Base-by-base conservation (phyloP, 164 flowering plant species). In the Echeveria elegans region DNA sequence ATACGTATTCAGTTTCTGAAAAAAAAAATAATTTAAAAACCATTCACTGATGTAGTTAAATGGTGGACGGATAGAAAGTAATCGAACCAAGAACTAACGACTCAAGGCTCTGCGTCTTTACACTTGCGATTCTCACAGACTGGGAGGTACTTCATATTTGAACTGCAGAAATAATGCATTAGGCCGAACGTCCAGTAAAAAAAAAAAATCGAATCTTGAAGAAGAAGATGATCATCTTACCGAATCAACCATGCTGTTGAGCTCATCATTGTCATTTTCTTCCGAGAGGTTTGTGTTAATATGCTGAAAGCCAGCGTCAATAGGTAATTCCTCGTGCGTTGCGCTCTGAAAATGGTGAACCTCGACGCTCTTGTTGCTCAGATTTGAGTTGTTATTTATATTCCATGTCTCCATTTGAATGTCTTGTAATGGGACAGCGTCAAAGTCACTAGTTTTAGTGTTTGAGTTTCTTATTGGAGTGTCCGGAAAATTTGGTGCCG, bases 161-260 rank as follows among this genome's bases (percentile, higher is more conserved):
- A 50, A 50, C 56, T 50, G 56, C 56, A 50, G 28, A n/a, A n/a
- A n/a, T 6, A 50, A 50, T 50, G 56, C 56, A 21, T n/a, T n/a
- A n/a, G n/a, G n/a, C n/a, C n/a, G n/a, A n/a, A n/a, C n/a, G n/a
- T n/a, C n/a, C n/a, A n/a, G n/a, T n/a, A n/a, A n/a, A n/a, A n/a
- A n/a, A n/a, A n/a, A n/a, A n/a, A n/a, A n/a, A n/a, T n/a, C n/a
- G n/a, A n/a, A n/a, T n/a, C n/a, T n/a, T n/a, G n/a, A n/a, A n/a
- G n/a, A n/a, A n/a, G n/a, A n/a, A n/a, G n/a, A n/a, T 14, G 31
- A 1, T 2, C 12, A 56, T 56, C 32, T 56, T 56, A 56, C 61
- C 61, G 32, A 12, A 56, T 56, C 28, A 16, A 56, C 61, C 18
- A 56, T 28, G 32, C 7, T 56, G 32, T 4, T 56, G 31, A 56